Base-by-base conservation (phyloP, 1,284 basidiomycete species). In the Somion occarium region DNA sequence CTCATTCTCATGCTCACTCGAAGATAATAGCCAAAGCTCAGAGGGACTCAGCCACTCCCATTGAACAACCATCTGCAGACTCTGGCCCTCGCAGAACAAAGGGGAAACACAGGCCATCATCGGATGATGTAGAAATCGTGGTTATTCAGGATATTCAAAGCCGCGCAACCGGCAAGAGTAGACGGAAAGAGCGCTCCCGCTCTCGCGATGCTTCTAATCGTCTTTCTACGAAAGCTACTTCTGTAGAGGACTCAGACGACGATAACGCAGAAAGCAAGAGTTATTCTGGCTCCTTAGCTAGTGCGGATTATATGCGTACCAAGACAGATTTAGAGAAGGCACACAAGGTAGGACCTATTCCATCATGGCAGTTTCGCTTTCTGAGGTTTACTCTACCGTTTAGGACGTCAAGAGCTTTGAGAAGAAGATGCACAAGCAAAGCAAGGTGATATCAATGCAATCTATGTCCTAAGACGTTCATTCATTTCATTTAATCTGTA, bases 371-470 rank as follows among this genome's bases (percentile, higher is more conserved):
- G 48, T 39, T 37, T 5, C 23, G 1, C 13, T 13, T 23, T 13
- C 12, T 25, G n/a, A 48, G 11, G 38, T 34, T 22, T 9, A 7
- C 50, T 2, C 7, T 34, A 34, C 15, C 15, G 15, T 34, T 34
- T 15, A 34, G 30, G 15, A 34, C 7, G 30, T 15, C 7, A 7
- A 34, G 7, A 34, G 30, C 15, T 7, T 66, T 45, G 82, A 77
- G 66, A 85, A 80, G 61, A 65, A 63, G 0, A 66, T 74, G 1
- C 77, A 75, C 61, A 82, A 79, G 53, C 80, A 85, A 55, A 69
- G 60, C 48, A 85, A 85, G 73, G 84, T 83, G 15, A 34, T 34
- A 7, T 7, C 15, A 34, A 34, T 34, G 27, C 11, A 30, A 26
- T 30, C 20, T 23, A 15, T 46, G n/a, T 34, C 50, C 24, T 48